phyloP scores from a whole-genome alignment of 768 basidiomycete genomes.

The Mycena chlorophos region DNA sequence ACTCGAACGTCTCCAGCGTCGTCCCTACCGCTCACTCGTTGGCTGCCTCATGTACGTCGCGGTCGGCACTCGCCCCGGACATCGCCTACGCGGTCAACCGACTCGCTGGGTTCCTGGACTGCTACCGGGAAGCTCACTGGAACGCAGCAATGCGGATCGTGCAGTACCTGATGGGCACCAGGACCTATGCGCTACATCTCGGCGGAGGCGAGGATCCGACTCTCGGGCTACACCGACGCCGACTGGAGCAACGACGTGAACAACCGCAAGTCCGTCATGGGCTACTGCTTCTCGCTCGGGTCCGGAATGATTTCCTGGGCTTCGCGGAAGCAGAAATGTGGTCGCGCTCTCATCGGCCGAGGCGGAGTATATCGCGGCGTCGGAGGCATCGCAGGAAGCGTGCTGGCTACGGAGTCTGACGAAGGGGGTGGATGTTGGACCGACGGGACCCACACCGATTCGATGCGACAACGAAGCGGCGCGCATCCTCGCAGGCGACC shows the following conservation, averaged over 20 bases:
- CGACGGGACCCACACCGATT: conserved; percentile 9
- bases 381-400: conserved; percentile 21
- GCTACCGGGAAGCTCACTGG: conserved; percentile 33
- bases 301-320: conserved; percentile 35
- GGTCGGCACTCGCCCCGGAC: conserved; percentile 25
- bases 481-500: conserved; percentile 22
- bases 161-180: conserved; percentile 30
- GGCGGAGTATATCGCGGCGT: conserved; percentile 32
- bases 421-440: conserved; percentile 8
- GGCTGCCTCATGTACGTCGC: conserved; percentile 31
- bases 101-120: conserved; percentile 28
- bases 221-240: conserved; percentile 14
- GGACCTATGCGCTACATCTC: conserved; percentile 10
- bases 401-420: conserved; percentile 28
- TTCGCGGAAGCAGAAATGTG: conserved; percentile 31
- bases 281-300: conserved; percentile 32
- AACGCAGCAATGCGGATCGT: conserved; percentile 25
- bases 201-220: conserved; percentile 11
- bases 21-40: conserved; percentile 30
- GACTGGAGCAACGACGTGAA: conserved; percentile 5
- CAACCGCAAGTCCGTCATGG: conserved; percentile 19
- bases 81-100: conserved; percentile 22
- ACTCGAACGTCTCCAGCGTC: conserved; percentile 9
- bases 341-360: conserved; percentile 37
- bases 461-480: conserved; percentile 22